Base-by-base conservation (phyloP, 768 basidiomycete species). In the Hypholoma sublateritium region DNA sequence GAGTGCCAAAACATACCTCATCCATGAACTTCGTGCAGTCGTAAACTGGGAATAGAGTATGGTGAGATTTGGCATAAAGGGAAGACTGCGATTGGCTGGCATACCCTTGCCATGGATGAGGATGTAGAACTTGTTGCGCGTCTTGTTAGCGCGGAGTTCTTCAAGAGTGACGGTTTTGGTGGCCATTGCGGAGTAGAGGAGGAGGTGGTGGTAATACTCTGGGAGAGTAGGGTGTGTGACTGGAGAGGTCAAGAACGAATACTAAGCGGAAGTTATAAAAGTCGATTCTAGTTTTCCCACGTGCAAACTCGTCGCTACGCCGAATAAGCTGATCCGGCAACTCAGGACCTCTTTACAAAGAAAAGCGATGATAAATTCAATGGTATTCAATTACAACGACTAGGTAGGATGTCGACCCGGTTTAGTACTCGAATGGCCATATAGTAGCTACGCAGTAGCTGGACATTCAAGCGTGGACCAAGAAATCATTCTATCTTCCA, bases 21-120 rank as follows among this genome's bases (percentile, higher is more conserved):
- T 98, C 95, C 66, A 95, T 77, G 83, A 98, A 98, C 69, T 90
- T 89, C 37, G 93, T 86, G 61, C 89, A 88, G 75, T 96, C 83
- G 79, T 98, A 98, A 53, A 98, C 96, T 96, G 72, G 39, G 60
- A 54, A 55, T 48, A 35, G 51, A 49, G 12, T 62, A 60, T 52
- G 59, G 54, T 42, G 53, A 55, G 56, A 67, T 72, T 46, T 68
- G 65, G 71, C 71, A 56, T 34, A 76, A 74, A 64, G 53, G 59
- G 62, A n/a, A 41, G 34, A 25, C 21, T 62, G 42, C 71, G 72
- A 75, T 76, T 77, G 73, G 77, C 61, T 66, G 51, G 60, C 58
- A 46, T 61, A 93, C 94, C 93, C 70, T 96, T 95, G 69, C 83
- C 86, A 73, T 91, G 84, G 60, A 98, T 73, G 64, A 95, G 84